phyloP scores from a whole-genome alignment of 352 stramenopile species.

The Globisporangium ultimum region DNA sequence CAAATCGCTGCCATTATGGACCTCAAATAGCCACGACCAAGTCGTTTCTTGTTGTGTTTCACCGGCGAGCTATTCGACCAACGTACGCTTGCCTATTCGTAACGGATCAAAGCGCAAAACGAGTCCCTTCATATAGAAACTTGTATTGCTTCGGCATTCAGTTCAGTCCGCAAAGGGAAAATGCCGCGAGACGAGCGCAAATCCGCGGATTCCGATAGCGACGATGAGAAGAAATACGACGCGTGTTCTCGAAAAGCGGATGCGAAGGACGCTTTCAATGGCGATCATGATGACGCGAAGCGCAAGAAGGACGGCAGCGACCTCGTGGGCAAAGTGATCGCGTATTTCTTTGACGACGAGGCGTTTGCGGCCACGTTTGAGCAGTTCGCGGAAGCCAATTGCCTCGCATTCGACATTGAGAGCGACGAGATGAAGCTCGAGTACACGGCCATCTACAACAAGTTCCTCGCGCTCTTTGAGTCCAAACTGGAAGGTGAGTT shows the following conservation, averaged over 20 bases:
- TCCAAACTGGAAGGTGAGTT: constrained; percentile 69
- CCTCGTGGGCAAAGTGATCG: constrained; percentile 63
- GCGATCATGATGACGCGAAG: constrained; percentile 20
- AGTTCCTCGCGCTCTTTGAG: constrained; percentile 73
- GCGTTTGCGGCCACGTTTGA: constrained; percentile 73
- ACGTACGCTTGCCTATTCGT: too few species aligned
- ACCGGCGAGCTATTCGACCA: too few species aligned
- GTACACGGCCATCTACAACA: constrained; percentile 83
- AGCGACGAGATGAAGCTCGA: constrained; percentile 81
- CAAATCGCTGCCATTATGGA: too few species aligned
- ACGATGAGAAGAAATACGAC: too few species aligned
- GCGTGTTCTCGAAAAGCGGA: constrained; percentile 13
- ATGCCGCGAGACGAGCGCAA: too few species aligned
- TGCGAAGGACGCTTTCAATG: constrained; percentile 24
- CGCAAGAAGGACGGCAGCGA: constrained; percentile 15
- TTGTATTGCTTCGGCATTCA: too few species aligned
- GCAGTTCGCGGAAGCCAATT: constrained; percentile 61
- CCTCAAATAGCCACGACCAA: too few species aligned
- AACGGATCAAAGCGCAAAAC: too few species aligned
- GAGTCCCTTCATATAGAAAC: too few species aligned
- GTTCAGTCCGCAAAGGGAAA: too few species aligned
- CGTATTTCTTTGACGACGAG: constrained; percentile 81
- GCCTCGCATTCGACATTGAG: constrained; percentile 59
- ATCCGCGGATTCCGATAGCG: too few species aligned
- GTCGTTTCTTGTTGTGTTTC: too few species aligned